These are phyloP conservation scores for Coemansia sp. DNA, from an alignment of 192 early-diverging fungal genomes.

Conservation along the genomic window DNA sequence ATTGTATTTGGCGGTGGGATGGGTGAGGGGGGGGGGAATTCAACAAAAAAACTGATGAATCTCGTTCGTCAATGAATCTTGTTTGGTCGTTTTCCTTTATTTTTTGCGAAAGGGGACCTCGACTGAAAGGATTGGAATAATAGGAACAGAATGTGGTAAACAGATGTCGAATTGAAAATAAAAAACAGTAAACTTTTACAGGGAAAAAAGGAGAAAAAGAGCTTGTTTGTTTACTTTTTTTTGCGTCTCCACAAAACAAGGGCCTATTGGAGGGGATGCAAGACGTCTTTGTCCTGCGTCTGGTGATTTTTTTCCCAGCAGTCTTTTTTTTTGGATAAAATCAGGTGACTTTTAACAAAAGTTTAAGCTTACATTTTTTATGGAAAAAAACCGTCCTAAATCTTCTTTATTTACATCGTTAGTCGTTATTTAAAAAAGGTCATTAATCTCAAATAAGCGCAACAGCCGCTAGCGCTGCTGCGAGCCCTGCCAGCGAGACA, in stretches of 20 bases:
- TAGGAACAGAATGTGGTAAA: constrained; percentile 8
- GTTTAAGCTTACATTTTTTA: too few species aligned
- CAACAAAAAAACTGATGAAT: not conserved
- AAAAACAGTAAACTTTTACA: not conserved
- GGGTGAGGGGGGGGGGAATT: too few species aligned
- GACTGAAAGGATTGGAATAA: not conserved
- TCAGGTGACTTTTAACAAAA: too few species aligned
- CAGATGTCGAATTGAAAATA: constrained; percentile 9
- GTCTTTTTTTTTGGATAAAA: not conserved
- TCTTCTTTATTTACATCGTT: not conserved
- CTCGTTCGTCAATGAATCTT: not conserved
- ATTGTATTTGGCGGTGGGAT: too few species aligned
- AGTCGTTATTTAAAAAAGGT: not conserved
- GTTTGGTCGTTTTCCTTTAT: not conserved
- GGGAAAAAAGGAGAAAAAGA: constrained; percentile 1
- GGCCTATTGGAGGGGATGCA: too few species aligned
- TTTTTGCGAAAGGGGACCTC: not conserved
- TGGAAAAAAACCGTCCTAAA: too few species aligned
- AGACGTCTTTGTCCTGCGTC: not conserved
- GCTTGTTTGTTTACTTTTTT: constrained; percentile 5
- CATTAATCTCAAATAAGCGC: not conserved
- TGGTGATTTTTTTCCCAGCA: too few species aligned
- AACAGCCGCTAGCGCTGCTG: not conserved
- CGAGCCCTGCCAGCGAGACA: constrained; percentile 1
- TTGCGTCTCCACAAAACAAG: too few species aligned